phyloP scores from a whole-genome alignment of 768 basidiomycete species.

The Phaeotremella fagi region DNA sequence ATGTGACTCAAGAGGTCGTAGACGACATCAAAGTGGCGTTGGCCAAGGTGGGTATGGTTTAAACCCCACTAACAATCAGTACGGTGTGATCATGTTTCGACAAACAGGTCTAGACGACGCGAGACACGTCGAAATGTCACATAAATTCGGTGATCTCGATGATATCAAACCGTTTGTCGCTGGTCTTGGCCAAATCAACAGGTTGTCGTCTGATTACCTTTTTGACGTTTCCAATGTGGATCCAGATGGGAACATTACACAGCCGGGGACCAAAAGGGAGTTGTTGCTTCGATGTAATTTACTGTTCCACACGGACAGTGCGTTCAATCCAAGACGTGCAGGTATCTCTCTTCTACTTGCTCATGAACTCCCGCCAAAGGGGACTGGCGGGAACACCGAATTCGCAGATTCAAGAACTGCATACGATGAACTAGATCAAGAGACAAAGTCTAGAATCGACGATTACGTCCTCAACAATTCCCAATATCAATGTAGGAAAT shows the following conservation, averaged over 20 bases:
- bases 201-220: slow-evolving; percentile 14
- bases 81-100: slow-evolving; percentile 18
- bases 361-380: slow-evolving; percentile 31
- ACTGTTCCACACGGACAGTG: slow-evolving; percentile 18
- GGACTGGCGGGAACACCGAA: slow-evolving; percentile 39
- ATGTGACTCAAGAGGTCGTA: slow-evolving; percentile 18
- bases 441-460: slow-evolving; percentile 27
- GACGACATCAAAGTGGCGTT: slow-evolving; percentile 32
- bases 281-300: slow-evolving; percentile 1
- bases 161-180: slow-evolving; percentile 18
- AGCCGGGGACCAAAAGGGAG: not conserved
- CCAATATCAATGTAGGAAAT: slow-evolving; percentile 12
- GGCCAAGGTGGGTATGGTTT: slow-evolving; percentile 7
- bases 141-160: slow-evolving; percentile 19
- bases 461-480: slow-evolving; percentile 29
- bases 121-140: slow-evolving; percentile 20
- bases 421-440: slow-evolving; percentile 34
- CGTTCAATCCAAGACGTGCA: slow-evolving; percentile 19
- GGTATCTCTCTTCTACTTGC: slow-evolving; percentile 41
- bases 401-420: slow-evolving; percentile 38
- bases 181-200: slow-evolving; percentile 18
- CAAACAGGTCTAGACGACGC: slow-evolving; percentile 15
- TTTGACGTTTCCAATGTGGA: slow-evolving; percentile 24
- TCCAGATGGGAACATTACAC: slow-evolving; percentile 16
- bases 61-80: slow-evolving; percentile 1